phyloP scores from a whole-genome alignment of 2,329 filamentous ascomycete species.

The Penicillium aurantiogriseum region DNA sequence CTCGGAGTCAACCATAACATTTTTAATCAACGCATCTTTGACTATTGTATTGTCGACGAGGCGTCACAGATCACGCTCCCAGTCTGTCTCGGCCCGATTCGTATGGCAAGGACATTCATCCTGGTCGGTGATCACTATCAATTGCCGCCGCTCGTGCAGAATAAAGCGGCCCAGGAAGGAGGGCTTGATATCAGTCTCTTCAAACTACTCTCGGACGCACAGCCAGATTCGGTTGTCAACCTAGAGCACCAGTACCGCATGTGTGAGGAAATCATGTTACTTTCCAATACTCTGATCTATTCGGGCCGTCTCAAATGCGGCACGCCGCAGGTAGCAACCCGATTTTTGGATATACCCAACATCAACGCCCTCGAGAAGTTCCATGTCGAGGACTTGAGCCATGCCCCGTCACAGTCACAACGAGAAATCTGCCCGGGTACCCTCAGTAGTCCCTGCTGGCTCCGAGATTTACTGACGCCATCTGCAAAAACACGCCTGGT shows the following conservation, averaged over 20 bases:
- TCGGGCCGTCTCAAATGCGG: constrained; percentile 87
- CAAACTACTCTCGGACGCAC: constrained; percentile 84
- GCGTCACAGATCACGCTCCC: constrained; percentile 96
- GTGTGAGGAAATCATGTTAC: constrained; percentile 93
- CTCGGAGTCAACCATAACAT: constrained; percentile 85
- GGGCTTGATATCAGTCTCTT: constrained; percentile 92
- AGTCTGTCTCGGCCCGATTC: constrained; percentile 88
- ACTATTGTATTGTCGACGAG: constrained; percentile 98
- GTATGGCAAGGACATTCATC: constrained; percentile 89
- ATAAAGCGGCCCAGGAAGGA: constrained; percentile 79
- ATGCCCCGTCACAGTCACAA: constrained; percentile 20
- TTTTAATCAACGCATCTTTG: constrained; percentile 85
- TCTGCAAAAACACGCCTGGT: constrained; percentile 76
- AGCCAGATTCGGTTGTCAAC: constrained; percentile 83
- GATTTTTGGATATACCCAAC: constrained; percentile 66
- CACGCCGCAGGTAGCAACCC: constrained; percentile 68
- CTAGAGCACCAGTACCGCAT: constrained; percentile 97
- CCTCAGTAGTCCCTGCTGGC: constrained; percentile 64
- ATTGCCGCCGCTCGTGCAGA: constrained; percentile 88
- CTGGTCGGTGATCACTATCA: constrained; percentile 97
- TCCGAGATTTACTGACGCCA: constrained; percentile 68
- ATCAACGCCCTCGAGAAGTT: constrained; percentile 59
- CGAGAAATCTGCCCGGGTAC: constrained; percentile 57
- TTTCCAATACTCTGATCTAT: constrained; percentile 93
- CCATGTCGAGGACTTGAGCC: constrained; percentile 46